These are phyloP conservation scores for Entomortierella lignicola DNA, from an alignment of 192 early-diverging fungal species.

Conservation along the genomic window DNA sequence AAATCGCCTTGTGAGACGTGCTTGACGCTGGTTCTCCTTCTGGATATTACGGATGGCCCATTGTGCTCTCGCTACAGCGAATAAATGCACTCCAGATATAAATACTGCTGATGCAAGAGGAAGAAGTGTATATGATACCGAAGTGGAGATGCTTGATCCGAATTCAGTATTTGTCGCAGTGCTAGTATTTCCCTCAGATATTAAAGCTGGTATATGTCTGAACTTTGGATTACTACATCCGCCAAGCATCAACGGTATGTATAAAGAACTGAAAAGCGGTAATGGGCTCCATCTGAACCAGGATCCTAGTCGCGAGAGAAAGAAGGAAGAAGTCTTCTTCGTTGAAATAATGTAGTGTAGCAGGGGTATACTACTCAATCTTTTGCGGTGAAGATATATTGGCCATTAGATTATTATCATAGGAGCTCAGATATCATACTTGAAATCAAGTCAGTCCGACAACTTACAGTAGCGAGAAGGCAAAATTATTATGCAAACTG, in stretches of 20 bases:
- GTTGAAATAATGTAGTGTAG: constrained; percentile 16
- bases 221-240: background rate
- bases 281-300: background rate
- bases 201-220: background rate
- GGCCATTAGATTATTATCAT: background rate
- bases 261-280: background rate
- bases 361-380: constrained; percentile 6
- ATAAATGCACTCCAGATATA: constrained; percentile 20
- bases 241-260: constrained; percentile 9
- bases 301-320: background rate
- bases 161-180: background rate
- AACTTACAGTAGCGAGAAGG: constrained; percentile 20
- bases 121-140: constrained; percentile 5
- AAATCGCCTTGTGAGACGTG: constrained; percentile 1
- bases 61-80: constrained; percentile 4
- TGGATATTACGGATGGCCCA: constrained; percentile 11
- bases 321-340: background rate
- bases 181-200: background rate
- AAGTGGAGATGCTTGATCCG: background rate
- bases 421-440: background rate
- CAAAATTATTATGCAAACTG: constrained; percentile 3
- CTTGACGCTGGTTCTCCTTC: background rate
- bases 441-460: too few relatives aligned
- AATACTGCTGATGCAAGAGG: constrained; percentile 22
- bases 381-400: background rate